Percentiles rank a stretch among this genome's conserved stretches.
These are phyloP conservation scores for Zygotorulaspora chibaensis DNA, from an alignment of 805 yeast genomes.

Conservation along the genomic window DNA sequence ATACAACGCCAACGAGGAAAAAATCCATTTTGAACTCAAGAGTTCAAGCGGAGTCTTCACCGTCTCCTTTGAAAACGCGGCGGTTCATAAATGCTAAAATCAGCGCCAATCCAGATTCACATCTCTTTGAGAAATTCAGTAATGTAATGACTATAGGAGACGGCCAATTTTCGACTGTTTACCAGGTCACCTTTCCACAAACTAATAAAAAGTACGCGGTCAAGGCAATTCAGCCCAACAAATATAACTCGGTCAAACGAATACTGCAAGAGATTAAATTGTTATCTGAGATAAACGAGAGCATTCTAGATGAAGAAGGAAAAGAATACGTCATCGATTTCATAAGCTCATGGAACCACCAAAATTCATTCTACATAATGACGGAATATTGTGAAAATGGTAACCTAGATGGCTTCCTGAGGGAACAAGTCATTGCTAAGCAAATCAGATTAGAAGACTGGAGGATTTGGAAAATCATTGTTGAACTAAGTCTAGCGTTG, in stretches of 20 bases:
- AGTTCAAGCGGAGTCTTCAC: constrained; percentile 14
- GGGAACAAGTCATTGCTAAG: constrained; percentile 67
- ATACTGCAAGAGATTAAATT: constrained; percentile 33
- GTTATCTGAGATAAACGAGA: constrained; percentile 24
- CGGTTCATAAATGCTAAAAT: constrained; percentile 26
- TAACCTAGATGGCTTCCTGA: constrained; percentile 75
- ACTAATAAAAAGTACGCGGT: constrained; percentile 67
- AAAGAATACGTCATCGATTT: constrained; percentile 74
- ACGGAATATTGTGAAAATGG: constrained; percentile 96
- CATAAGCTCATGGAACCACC: constrained; percentile 81
- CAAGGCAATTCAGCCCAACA: constrained; percentile 65
- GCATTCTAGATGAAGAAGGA: constrained; percentile 45
- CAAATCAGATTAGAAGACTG: constrained; percentile 71
- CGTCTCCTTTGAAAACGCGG: constrained; percentile 18
- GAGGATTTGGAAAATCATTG: constrained; percentile 94
- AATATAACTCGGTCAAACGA: constrained; percentile 24
- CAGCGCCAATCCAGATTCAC: constrained; percentile 33
- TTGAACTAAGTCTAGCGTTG: constrained; percentile 76
- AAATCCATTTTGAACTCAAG: constrained; percentile 19
- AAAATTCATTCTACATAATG: constrained; percentile 78
- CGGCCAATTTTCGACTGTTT: constrained; percentile 90
- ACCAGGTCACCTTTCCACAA: constrained; percentile 65
- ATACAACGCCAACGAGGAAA: constrained; percentile 25
- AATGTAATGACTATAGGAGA: constrained; percentile 69
- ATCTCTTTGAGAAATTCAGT: constrained; percentile 46